These are phyloP conservation scores for Pythium volutum DNA, from an alignment of 352 stramenopile species.

Conservation along the genomic window DNA sequence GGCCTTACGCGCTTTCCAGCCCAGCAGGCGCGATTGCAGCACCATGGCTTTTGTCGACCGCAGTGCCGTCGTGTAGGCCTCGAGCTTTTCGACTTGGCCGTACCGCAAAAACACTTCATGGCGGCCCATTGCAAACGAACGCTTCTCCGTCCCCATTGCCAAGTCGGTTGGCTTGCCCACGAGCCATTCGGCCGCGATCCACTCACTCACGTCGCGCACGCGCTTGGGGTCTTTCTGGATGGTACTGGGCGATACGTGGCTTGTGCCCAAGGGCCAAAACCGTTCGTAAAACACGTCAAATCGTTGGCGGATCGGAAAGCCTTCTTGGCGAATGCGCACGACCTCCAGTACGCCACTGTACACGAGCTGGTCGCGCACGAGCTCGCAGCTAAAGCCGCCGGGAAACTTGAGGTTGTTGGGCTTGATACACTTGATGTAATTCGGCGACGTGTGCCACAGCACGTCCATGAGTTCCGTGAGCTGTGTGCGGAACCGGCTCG, in stretches of 20 bases:
- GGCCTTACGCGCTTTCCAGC: conserved; percentile 27
- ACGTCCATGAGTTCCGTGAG: conserved; percentile 80
- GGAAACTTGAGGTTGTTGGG: conserved; percentile 93
- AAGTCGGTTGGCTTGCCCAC: conserved; percentile 11
- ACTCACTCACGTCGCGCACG: conserved; percentile 38
- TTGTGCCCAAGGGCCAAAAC: conserved; percentile 53
- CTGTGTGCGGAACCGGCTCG: conserved; percentile 77
- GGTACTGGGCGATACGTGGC: conserved; percentile 24
- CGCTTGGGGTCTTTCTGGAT: conserved; percentile 27
- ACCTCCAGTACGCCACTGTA: conserved; percentile 93
- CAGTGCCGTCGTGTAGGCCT: conserved; percentile 40
- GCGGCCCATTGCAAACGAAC: conserved; percentile 62
- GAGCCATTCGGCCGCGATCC: conserved; percentile 54
- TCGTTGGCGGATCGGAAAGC: conserved; percentile 84
- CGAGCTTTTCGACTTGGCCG: conserved; percentile 69
- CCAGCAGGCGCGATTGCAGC: conserved; percentile 49
- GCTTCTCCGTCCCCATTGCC: too few relatives aligned
- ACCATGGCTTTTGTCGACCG: conserved; percentile 45
- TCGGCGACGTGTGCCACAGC: conserved; percentile 83
- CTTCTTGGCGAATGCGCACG: conserved; percentile 90
- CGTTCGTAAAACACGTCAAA: conserved; percentile 75
- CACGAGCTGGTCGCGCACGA: conserved; percentile 88
- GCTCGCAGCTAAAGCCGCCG: conserved; percentile 82
- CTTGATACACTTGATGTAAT: conserved; percentile 96
- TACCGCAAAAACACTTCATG: conserved; percentile 80